phyloP scores from a whole-genome alignment of 768 basidiomycete species.

The Lactarius quietus region DNA sequence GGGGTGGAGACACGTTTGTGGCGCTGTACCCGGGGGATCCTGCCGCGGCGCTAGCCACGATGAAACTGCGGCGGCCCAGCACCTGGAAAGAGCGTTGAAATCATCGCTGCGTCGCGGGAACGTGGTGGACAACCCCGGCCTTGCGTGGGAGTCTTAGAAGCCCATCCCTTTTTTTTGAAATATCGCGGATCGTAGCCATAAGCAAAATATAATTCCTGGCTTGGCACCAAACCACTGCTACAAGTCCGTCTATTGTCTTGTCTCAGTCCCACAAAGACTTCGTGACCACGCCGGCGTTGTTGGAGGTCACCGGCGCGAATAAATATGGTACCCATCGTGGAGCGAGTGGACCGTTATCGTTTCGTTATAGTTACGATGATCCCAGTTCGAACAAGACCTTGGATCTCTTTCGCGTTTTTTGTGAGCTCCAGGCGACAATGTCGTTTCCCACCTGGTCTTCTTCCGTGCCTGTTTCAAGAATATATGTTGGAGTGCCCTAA shows the following conservation, averaged over 20 bases:
- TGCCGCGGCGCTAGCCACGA: not conserved
- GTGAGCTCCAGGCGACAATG: not conserved
- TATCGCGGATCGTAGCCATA: not conserved
- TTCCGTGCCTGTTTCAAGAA: too few relatives aligned
- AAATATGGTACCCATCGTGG: not conserved
- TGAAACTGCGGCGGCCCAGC: not conserved
- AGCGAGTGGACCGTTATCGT: not conserved
- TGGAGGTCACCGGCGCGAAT: not conserved
- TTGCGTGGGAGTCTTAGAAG: slow-evolving; percentile 13
- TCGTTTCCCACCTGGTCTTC: not conserved
- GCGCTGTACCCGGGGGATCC: not conserved
- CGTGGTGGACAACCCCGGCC: not conserved
- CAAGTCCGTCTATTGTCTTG: not conserved
- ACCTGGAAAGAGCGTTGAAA: slow-evolving; percentile 6
- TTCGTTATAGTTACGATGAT: not conserved
- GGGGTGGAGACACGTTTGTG: not conserved
- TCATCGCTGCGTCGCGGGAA: slow-evolving; percentile 2
- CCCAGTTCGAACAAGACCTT: not conserved
- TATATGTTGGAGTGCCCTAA: not conserved
- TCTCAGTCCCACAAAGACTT: not conserved
- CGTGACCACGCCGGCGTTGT: not conserved
- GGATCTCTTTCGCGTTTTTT: not conserved
- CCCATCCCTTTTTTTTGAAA: not conserved
- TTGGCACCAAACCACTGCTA: too few relatives aligned
- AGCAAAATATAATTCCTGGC: not conserved